Evolutionary conservation across 1,139 yeast genomes (phyloP), one percentile per base, ranked within the genome.

Genomic region (Yamadazyma pseudoaaseri): DNA sequence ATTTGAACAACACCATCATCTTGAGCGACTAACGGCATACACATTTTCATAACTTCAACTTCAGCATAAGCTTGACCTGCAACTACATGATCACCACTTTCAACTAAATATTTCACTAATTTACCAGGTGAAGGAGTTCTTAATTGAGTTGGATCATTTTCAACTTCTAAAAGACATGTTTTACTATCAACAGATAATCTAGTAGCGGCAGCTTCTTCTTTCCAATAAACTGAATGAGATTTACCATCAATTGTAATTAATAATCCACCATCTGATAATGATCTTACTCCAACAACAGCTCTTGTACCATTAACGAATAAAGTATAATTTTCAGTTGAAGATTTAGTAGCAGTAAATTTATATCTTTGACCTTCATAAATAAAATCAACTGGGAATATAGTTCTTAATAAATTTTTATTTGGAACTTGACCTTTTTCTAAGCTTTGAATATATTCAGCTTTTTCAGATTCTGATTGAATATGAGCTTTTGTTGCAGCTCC

Each of bases 101-200:
- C 97, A 42, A 92, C 95, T 51, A 92, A 73, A 62, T 80, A 94
- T 59, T 87, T 87, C 40, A 90, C 95, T 50, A 92, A 76, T 65
- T 94, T 92, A 73, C 99, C 99, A 35, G 98, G 99, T 28, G 97
- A 90, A 29, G 98, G 98, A 30, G 98, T 87, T 68, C 97, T 82
- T 56, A 94, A 74, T 68, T 94, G 98, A 31, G 99, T 92, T 47
- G 99, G 99, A 54, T 92, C 99, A 54, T 87, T 90, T 68, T 92
- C 99, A 41, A 76, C 84, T 64, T 92, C 98, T 46, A 92, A 75
- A 47, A 87, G 67, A 58, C 97, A 92, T 26, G 98, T 90, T 70
- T 87, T 92, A 40, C 95, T 80, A 58, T 92, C 97, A 27, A 92
- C 96, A 15, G 96, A 86, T 50, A 92, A 65, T 65, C 98, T 82